phyloP scores from a whole-genome alignment of 768 basidiomycete species.

The Tulasnella sp. region DNA sequence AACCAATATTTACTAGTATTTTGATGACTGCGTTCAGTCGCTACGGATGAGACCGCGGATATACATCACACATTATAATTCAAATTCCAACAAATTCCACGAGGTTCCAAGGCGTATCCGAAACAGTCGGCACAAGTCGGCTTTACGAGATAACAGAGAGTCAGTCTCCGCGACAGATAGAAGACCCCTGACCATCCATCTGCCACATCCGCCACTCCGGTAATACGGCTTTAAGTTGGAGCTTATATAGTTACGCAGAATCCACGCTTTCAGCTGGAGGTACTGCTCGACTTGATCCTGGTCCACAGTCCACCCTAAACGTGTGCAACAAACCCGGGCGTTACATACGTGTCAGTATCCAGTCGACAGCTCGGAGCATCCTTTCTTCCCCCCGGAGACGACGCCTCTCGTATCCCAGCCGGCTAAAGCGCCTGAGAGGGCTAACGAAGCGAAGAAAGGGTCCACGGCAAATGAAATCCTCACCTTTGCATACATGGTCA shows the following conservation, averaged over 20 bases:
- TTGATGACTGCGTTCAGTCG: not conserved
- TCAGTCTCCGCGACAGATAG: slow-evolving; percentile 14
- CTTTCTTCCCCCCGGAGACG: not conserved
- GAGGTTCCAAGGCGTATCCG: slow-evolving; percentile 15
- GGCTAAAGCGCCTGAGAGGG: not conserved
- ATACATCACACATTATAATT: not conserved
- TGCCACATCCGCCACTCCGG: slow-evolving; percentile 10
- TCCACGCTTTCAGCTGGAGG: slow-evolving; percentile 15
- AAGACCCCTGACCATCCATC: slow-evolving; percentile 1
- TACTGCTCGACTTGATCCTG: slow-evolving; percentile 9
- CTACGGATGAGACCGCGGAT: not conserved
- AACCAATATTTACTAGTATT: not conserved
- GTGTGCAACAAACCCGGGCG: not conserved
- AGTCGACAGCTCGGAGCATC: not conserved
- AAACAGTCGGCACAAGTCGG: slow-evolving; percentile 17
- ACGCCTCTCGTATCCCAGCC: too few relatives aligned
- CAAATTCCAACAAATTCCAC: not conserved
- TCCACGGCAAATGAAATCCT: not conserved
- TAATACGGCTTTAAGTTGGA: slow-evolving; percentile 18
- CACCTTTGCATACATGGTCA: slow-evolving; percentile 72
- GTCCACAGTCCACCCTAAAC: slow-evolving; percentile 21
- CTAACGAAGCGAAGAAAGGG: not conserved
- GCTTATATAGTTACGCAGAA: not conserved
- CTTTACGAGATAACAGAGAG: slow-evolving; percentile 21
- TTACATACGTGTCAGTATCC: not conserved